Base-by-base conservation (phyloP, 2,329 filamentous ascomycete species). In the Davidsoniella australis region DNA sequence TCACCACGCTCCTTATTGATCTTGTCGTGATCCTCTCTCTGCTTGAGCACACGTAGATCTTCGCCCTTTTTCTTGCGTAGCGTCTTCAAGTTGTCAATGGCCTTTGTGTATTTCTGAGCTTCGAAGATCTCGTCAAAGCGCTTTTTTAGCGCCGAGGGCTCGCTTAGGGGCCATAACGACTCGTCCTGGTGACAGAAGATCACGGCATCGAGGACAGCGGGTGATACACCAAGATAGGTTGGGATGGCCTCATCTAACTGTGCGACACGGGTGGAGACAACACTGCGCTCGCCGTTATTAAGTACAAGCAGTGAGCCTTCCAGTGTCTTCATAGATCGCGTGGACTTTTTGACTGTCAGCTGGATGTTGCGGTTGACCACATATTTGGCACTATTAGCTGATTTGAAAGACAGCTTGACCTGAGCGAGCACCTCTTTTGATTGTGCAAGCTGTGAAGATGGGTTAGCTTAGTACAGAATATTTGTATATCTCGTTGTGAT, bases 121-220 rank as follows among this genome's bases (percentile, higher is more conserved):
- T 96, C 91, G 57, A 98, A 98, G 9, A 98, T 98, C 61, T 94
- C 86, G 60, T 98, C 91, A 53, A 98, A 98, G 47, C 80, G 82
- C 63, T 93, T 93, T 65, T 98, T 98, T 46, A 98, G 69, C 0
- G 76, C 77, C 0, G 76, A 69, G 0, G 91, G 86, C 58, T 94
- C 85, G 60, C 86, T 93, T 72, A 98, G 80, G 0, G 91, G 91
- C 91, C 91, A 98, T 24, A 96, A 66, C 23, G 89, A 95, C 57
- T 98, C 91, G 61, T 98, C 91, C 61, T 98, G 91, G 60, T 98
- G 91, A 62, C 91, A 98, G 66, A 98, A 98, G 57, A 98, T 95
- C 61, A 98, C 91, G 52, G 82, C 83, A 56, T 96, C 88, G 23
- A 98, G 73, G 49, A 98, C 80, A 10, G 91, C 88, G 49, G 81